These are phyloP conservation scores for Aureobasidium namibiae DNA, from an alignment of 2,329 filamentous ascomycete genomes.

Conservation along the genomic window DNA sequence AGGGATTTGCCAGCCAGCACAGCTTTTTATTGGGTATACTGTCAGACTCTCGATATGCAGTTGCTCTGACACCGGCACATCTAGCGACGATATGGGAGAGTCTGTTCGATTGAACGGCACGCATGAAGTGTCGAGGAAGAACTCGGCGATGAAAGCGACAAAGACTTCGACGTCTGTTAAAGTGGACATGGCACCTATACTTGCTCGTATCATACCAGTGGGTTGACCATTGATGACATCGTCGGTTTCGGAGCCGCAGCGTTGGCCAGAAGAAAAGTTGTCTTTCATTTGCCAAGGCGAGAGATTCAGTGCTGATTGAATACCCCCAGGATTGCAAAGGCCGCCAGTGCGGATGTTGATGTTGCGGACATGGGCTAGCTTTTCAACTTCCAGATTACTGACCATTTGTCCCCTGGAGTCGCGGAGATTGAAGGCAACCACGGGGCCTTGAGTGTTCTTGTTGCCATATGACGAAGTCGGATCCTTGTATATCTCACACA, in stretches of 20 bases:
- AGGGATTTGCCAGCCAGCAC: conserved; percentile 68
- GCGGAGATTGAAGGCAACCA: conserved; percentile 74
- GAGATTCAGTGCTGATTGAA: conserved; percentile 64
- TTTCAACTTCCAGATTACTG: conserved; percentile 79
- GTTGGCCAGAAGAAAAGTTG: conserved; percentile 77
- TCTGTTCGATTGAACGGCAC: neutral
- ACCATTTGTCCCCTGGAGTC: conserved; percentile 65
- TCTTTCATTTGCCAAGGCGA: conserved; percentile 72
- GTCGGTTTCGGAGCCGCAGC: conserved; percentile 77
- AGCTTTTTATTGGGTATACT: conserved; percentile 93
- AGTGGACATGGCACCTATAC: conserved; percentile 85
- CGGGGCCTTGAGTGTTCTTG: conserved; percentile 54
- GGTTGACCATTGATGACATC: conserved; percentile 79
- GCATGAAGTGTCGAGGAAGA: conserved; percentile 22
- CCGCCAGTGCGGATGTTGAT: conserved; percentile 84
- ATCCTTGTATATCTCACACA: conserved; percentile 59
- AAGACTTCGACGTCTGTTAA: conserved; percentile 64
- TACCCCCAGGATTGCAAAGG: conserved; percentile 84
- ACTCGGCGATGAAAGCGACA: conserved; percentile 34
- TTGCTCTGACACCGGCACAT: neutral
- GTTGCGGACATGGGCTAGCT: conserved; percentile 66
- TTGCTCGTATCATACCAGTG: conserved; percentile 78
- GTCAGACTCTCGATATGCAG: conserved; percentile 40
- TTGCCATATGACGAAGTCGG: conserved; percentile 32
- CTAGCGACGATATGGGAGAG: neutral